Evolutionary conservation across 2,329 filamentous ascomycete species (phyloP).

Genomic region (Xylaria multiplex): DNA sequence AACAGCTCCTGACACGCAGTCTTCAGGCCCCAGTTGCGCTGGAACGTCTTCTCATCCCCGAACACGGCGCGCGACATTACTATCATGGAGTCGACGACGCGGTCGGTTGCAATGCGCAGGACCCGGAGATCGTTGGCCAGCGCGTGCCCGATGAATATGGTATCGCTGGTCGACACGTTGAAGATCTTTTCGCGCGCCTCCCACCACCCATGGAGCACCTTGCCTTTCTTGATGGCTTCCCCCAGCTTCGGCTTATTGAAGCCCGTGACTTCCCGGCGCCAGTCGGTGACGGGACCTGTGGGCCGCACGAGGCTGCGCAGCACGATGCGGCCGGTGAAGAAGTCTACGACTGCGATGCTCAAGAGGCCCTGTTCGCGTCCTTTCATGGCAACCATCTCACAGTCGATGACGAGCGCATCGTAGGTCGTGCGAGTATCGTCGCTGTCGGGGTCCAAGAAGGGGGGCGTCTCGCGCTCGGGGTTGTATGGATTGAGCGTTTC

Average conservation of each 20-base stretch:
- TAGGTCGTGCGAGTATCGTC: constrained; percentile 1
- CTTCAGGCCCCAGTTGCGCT: constrained; percentile 17
- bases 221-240: not conserved
- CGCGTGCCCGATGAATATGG: constrained; percentile 23
- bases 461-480: constrained; percentile 10
- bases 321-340: constrained; percentile 17
- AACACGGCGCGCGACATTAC: constrained; percentile 19
- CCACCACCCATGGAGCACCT: constrained; percentile 6
- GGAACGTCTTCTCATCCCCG: constrained; percentile 5
- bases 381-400: constrained; percentile 11
- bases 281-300: constrained; percentile 4
- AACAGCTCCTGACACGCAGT: constrained; percentile 14
- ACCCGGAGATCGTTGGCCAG: constrained; percentile 15
- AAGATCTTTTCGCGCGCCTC: constrained; percentile 18
- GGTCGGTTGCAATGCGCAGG: constrained; percentile 24
- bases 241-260: constrained; percentile 1
- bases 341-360: constrained; percentile 13
- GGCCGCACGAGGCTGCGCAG: constrained; percentile 13
- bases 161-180: constrained; percentile 9
- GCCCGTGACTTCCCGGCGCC: constrained; percentile 12
- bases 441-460: not conserved
- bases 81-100: constrained; percentile 17
- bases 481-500: constrained; percentile 9
- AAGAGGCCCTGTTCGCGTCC: constrained; percentile 6
- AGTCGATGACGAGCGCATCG: constrained; percentile 18